phyloP scores from a whole-genome alignment of 176 grass and related monocot species.

The Puya raimondii region DNA sequence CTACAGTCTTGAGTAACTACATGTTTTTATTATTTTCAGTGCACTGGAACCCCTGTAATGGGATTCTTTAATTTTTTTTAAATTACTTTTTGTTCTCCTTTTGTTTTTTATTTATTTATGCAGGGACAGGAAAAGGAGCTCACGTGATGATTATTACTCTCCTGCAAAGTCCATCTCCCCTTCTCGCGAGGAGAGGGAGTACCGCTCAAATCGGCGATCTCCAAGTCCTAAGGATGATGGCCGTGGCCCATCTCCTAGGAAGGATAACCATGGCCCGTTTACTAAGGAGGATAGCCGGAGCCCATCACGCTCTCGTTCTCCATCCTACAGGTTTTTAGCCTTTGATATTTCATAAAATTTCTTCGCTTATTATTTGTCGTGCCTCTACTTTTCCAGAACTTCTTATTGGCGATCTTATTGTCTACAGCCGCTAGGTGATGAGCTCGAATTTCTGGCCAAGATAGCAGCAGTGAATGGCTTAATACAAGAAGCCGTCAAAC shows the following conservation, averaged over 20 bases:
- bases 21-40: background rate
- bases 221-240: conserved; percentile 13
- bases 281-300: conserved; percentile 5
- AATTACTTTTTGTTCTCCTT: background rate
- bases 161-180: conserved; percentile 27
- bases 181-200: conserved; percentile 21
- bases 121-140: conserved; percentile 25
- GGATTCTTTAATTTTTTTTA: background rate
- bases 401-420: too few species aligned
- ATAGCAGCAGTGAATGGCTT: too few species aligned
- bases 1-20: conserved; percentile 2
- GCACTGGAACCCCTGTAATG: too few species aligned
- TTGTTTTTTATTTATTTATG: conserved; percentile 4
- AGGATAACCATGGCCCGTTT: conserved; percentile 15
- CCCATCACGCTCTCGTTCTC: conserved; percentile 26
- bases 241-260: conserved; percentile 6
- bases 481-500: too few species aligned
- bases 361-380: too few species aligned
- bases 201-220: conserved; percentile 28
- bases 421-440: too few species aligned
- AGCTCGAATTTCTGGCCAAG: too few species aligned
- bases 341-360: background rate
- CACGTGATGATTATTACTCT: conserved; percentile 22
- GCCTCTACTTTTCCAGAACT: too few species aligned
- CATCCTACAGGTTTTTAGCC: conserved; percentile 21